These are phyloP conservation scores for Pythium apleroticum DNA, from an alignment of 352 stramenopile genomes.

Conservation along the genomic window DNA sequence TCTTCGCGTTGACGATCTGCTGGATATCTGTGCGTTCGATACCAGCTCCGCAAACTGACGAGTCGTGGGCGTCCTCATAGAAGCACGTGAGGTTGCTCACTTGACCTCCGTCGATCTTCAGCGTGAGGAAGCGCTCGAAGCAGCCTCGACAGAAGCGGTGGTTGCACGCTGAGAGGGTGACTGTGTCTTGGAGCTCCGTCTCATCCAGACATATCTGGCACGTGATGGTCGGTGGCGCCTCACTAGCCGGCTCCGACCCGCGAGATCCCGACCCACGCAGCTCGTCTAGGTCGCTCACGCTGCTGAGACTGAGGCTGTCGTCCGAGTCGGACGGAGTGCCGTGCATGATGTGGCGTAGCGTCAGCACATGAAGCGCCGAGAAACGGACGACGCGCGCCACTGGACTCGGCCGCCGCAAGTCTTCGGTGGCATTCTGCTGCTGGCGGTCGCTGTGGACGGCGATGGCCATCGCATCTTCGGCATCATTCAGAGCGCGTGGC, in stretches of 20 bases:
- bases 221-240: not conserved
- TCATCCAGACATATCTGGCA: conserved; percentile 32
- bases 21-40: conserved; percentile 7
- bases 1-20: conserved; percentile 1
- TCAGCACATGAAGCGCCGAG: conserved; percentile 11
- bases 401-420: conserved; percentile 11
- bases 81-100: conserved; percentile 15
- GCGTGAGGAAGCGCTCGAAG: conserved; percentile 19
- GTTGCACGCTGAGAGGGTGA: conserved; percentile 16
- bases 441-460: not conserved
- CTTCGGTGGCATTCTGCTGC: conserved; percentile 1
- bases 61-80: not conserved
- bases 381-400: conserved; percentile 5
- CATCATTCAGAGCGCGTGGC: not conserved
- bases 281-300: conserved; percentile 12
- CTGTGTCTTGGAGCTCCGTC: conserved; percentile 12
- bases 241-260: not conserved
- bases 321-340: conserved; percentile 8
- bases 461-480: not conserved
- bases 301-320: not conserved
- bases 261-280: not conserved
- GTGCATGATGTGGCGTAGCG: conserved; percentile 18
- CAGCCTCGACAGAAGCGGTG: conserved; percentile 27
- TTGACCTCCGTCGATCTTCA: conserved; percentile 15
- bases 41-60: not conserved